Evolutionary conservation across 192 early-diverging fungal genomes (phyloP).

Genomic region (Coemansia interrupta): DNA sequence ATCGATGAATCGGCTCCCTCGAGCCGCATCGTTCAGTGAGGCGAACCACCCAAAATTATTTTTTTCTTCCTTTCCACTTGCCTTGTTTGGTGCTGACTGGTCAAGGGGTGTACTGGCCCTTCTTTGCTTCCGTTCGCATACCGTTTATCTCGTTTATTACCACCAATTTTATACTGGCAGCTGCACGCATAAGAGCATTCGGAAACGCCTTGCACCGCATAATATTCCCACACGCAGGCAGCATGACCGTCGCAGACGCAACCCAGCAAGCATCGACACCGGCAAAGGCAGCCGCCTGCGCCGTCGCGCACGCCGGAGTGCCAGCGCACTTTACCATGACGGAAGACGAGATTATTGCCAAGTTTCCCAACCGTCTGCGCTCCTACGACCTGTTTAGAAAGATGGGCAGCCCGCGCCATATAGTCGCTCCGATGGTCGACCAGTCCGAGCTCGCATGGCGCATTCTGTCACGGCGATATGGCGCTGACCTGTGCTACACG

Average conservation of each 20-base stretch:
- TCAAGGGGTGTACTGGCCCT: no score
- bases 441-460: conserved; percentile 96
- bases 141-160: no score
- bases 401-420: conserved; percentile 68
- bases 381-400: conserved; percentile 79
- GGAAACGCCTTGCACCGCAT: conserved; percentile 11
- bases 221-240: conserved; percentile 6
- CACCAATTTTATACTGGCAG: not conserved
- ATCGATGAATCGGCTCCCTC: no score
- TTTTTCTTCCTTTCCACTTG: not conserved
- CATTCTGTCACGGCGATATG: conserved; percentile 81
- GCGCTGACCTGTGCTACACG: conserved; percentile 87
- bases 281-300: conserved; percentile 61
- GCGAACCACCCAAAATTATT: no score
- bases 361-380: conserved; percentile 57
- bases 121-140: no score
- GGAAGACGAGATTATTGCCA: conserved; percentile 46
- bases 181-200: conserved; percentile 8
- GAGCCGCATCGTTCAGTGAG: no score
- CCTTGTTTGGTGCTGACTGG: no score
- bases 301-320: conserved; percentile 58
- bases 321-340: conserved; percentile 72
- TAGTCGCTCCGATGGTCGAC: conserved; percentile 97
- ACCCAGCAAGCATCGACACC: not conserved
- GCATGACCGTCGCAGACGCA: conserved; percentile 18